Evolutionary conservation across 805 yeast species (phyloP), one percentile per base, ranked within the genome.

Genomic region (Yarrowia sp.): DNA sequence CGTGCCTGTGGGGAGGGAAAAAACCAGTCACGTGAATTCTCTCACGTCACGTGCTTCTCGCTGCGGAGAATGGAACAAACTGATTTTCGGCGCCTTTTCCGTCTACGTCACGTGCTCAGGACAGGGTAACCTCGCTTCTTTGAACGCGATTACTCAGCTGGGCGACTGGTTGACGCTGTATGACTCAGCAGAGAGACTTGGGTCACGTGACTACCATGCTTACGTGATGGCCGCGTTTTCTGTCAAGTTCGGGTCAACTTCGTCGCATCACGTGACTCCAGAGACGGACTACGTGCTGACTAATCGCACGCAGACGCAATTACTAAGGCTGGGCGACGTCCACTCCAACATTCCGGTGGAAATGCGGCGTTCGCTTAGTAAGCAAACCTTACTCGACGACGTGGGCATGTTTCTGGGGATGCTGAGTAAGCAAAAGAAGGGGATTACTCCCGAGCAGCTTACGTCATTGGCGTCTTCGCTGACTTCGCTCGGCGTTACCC

Each of bases 31-130:
- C 27, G 58, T 51, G 41, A 25, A 29, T 12, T n/a, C 38, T 3
- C 13, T 55, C 3, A 14, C 18, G 6, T 47, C 38, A 4, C 6
- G 29, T 5, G 3, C 47, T 1, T 29, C 21, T 1, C 2, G 61
- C 19, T 55, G 61, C n/a, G 61, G 61, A 38, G 61, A 55, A 38
- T 55, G 61, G 61, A 25, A 29, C 16, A 55, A 55, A 19, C 46
- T 55, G 6, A 14, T 55, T 19, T 38, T 38, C 9, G 61, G 61
- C 9, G 61, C 61, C 19, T 55, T 55, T 13, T 38, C 47, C 3
- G 36, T 29, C 7, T 55, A 55, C 29, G 14, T 55, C 18, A 29
- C 29, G n/a, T 38, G 47, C 21, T 16, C 19, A 6, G 13, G 10
- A 14, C n/a, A 27, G 1, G 61, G 61, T 6, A 19, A 16, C 7